A percentile compares a stretch with the other conserved stretches of the same genome.
phyloP scores from a whole-genome alignment of 2,329 filamentous ascomycete genomes.

The Teratosphaeria viscida region DNA sequence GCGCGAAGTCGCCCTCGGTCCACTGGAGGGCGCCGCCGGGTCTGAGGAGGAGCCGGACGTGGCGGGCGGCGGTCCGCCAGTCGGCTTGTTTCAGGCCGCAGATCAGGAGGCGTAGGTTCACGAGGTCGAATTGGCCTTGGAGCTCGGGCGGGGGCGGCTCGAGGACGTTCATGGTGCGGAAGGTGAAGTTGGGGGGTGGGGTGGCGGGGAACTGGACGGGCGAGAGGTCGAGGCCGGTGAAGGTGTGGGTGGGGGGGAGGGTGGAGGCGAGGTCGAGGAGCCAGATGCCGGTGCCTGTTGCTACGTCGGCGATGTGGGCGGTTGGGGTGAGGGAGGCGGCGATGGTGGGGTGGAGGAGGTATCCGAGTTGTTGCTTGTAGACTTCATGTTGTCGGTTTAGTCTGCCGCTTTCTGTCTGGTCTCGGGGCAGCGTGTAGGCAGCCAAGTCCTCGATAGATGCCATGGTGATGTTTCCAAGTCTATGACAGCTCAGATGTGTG shows the following conservation, averaged over 20 bases:
- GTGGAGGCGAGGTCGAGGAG: slow-evolving; percentile 7
- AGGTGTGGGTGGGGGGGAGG: not conserved
- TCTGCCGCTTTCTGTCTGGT: slow-evolving; percentile 8
- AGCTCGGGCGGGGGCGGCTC: slow-evolving; percentile 6
- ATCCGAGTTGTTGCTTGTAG: slow-evolving; percentile 8
- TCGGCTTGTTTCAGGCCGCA: slow-evolving; percentile 6
- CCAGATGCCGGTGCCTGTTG: slow-evolving; percentile 15
- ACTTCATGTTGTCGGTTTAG: slow-evolving; percentile 11
- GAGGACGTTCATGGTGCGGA: slow-evolving; percentile 10
- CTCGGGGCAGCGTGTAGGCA: slow-evolving; percentile 10
- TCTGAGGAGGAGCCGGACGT: slow-evolving; percentile 10
- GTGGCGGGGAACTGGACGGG: slow-evolving; percentile 9
- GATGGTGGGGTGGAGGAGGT: slow-evolving; percentile 10
- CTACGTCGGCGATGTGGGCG: slow-evolving; percentile 12
- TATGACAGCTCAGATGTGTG: not conserved
- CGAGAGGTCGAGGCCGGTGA: slow-evolving; percentile 13
- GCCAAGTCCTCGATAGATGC: not conserved
- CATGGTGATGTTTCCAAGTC: not conserved
- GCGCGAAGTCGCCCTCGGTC: slow-evolving; percentile 10
- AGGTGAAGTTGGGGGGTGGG: not conserved
- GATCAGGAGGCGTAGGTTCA: slow-evolving; percentile 14
- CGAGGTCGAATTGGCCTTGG: slow-evolving; percentile 8
- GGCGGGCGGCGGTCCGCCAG: slow-evolving; percentile 8
- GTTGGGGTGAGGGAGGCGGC: slow-evolving; percentile 4
- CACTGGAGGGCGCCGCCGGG: slow-evolving; percentile 15